Evolutionary conservation across 495 filamentous ascomycete species (phyloP), one percentile per base, ranked within the genome.

Genomic region (Penicillium crystallinum): DNA sequence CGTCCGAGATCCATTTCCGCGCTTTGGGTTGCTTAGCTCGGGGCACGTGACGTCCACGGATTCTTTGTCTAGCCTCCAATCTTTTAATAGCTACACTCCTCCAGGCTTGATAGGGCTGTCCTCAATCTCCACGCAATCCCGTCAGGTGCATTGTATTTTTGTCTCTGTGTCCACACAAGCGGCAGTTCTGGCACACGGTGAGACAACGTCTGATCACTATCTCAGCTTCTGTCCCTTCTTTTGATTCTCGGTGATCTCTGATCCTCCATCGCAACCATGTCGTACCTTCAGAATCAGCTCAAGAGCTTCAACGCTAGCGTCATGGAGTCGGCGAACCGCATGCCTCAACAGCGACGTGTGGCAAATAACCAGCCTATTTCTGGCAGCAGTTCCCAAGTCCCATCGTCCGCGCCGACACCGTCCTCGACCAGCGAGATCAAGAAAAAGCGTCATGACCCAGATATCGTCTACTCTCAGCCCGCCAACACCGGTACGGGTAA

Each of bases 391-490:
- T 70, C 70, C 8, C 74, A 75, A 43, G 61, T 63, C 14, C 67
- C 73, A 2, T 73, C 72, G 0, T 68, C 72, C 35, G 54, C 54
- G n/a, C 61, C 74, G 9, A 74, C 71, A 1, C 71, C 73, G 9
- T 66, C 71, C 0, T 63, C 72, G 31, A 22, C 53, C 19, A 49
- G 45, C 49, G 83, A 78, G 46, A 65, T 68, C 47, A 85, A 81
- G 62, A 79, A 78, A 52, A 87, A 86, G 69, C 74, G 81, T 34
- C 77, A 77, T 34, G 74, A 80, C 54, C 68, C 71, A 45, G 71
- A 79, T 29, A 74, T 83, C 46, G 82, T 87, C 55, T 90, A 85
- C 68, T 90, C 88, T 10, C 89, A 92, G 66, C 88, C 90, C 12
- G 77, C 78, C 37, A 79, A 85, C 58, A 91, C 88, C 3, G 88